These are phyloP conservation scores for Acacia melanoxylon DNA, from an alignment of 306 rosid species.

Conservation along the genomic window DNA sequence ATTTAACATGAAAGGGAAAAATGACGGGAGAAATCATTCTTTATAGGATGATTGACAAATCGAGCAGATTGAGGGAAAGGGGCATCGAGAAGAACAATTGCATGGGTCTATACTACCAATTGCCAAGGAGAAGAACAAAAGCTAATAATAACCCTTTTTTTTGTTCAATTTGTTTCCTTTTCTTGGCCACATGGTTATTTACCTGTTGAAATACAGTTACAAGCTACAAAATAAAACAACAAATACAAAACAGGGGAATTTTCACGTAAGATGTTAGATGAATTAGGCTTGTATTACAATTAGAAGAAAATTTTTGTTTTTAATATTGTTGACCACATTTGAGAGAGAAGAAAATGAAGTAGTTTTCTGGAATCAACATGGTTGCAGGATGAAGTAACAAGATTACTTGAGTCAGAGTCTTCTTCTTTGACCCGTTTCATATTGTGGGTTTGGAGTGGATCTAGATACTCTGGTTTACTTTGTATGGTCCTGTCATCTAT, in stretches of 20 bases:
- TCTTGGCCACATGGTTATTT: background rate
- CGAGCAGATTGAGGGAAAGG: background rate
- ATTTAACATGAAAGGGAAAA: too few species aligned
- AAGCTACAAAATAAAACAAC: background rate
- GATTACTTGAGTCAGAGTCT: slow-evolving; percentile 56
- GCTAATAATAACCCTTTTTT: too few species aligned
- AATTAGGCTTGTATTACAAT: background rate
- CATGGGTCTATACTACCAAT: background rate
- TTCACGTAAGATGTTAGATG: background rate
- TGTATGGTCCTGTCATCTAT: slow-evolving; percentile 70
- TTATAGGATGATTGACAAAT: background rate
- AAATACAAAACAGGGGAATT: background rate
- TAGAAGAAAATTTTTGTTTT: background rate
- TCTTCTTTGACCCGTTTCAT: slow-evolving; percentile 50
- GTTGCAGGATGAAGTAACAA: slow-evolving; percentile 62
- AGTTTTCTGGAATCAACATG: background rate
- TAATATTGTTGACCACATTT: background rate
- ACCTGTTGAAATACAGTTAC: background rate
- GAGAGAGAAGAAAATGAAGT: slow-evolving; percentile 6
- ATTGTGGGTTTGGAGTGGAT: slow-evolving; percentile 83
- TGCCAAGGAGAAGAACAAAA: background rate
- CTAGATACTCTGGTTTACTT: slow-evolving; percentile 82
- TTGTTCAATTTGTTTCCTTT: too few species aligned
- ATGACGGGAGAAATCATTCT: background rate
- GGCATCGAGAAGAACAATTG: background rate